Conservation (phyloP, 2,329 filamentous ascomycete genomes). For the Stagonosporopsis cucurbitacearum region DNA sequence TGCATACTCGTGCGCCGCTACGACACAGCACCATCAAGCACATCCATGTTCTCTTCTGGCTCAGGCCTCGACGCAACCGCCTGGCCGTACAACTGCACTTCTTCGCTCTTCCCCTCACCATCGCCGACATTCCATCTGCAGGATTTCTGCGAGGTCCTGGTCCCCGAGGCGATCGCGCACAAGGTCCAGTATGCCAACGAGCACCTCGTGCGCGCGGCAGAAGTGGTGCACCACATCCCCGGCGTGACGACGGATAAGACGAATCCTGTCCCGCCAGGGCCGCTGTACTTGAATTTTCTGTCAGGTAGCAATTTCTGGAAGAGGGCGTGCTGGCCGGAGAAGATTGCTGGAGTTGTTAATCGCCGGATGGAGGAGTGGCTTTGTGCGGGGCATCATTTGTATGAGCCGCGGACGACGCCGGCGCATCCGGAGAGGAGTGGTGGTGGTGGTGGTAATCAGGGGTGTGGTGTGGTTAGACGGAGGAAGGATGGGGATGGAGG, state of each 20-base stretch:
- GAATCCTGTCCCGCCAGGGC: slow-evolving; percentile 57
- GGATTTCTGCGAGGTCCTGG: slow-evolving; percentile 89
- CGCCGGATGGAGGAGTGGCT: slow-evolving; percentile 70
- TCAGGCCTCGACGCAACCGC: slow-evolving; percentile 65
- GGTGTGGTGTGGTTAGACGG: slow-evolving; percentile 51
- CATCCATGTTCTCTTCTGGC: slow-evolving; percentile 24
- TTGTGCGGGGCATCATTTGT: slow-evolving; percentile 59
- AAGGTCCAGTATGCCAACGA: slow-evolving; percentile 78
- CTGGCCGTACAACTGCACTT: slow-evolving; percentile 90
- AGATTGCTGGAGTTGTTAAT: slow-evolving; percentile 86
- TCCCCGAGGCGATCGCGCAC: slow-evolving; percentile 75
- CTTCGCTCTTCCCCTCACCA: slow-evolving; percentile 71
- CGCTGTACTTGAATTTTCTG: slow-evolving; percentile 89
- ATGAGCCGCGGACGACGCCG: slow-evolving; percentile 10
- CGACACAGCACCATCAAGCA: slow-evolving; percentile 50
- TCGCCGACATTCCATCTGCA: slow-evolving; percentile 72
- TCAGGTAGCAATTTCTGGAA: slow-evolving; percentile 95
- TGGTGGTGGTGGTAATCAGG: background rate
- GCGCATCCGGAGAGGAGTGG: slow-evolving; percentile 27
- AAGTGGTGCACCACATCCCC: slow-evolving; percentile 46
- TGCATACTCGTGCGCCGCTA: slow-evolving; percentile 87
- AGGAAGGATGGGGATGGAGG: slow-evolving; percentile 65
- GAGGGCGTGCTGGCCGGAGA: slow-evolving; percentile 88
- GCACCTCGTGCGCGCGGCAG: slow-evolving; percentile 74
- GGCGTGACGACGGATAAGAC: slow-evolving; percentile 48